Evolutionary conservation across 1,139 yeast species (phyloP).

Genomic region (Lipomyces yarrowii): DNA sequence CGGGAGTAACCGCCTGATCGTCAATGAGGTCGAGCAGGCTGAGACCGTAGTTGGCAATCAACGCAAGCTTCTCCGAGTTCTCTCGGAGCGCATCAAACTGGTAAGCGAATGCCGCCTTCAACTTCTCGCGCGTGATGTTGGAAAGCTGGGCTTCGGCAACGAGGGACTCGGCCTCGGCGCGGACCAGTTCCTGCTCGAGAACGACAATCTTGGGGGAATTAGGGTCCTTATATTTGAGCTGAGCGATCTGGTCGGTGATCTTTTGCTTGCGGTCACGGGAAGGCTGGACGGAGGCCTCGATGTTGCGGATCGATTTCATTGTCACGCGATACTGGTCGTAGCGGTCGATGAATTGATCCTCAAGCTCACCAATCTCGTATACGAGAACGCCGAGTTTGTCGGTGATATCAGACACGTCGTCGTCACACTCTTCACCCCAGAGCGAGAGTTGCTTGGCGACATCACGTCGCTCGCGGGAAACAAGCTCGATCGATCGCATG

Average conservation of each 20-base stretch:
- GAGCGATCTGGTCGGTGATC: conserved; percentile 96
- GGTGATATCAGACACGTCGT: conserved; percentile 94
- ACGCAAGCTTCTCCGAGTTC: conserved; percentile 93
- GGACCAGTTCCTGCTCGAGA: conserved; percentile 95
- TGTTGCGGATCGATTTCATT: conserved; percentile 90
- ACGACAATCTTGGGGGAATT: conserved; percentile 93
- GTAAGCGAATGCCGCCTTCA: conserved; percentile 95
- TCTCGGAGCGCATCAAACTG: conserved; percentile 96
- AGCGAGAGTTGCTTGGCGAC: conserved; percentile 93
- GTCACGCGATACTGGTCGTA: conserved; percentile 98
- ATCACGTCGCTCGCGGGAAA: conserved; percentile 93
- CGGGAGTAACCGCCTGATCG: conserved; percentile 97
- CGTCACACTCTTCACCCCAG: conserved; percentile 99
- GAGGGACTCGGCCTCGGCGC: conserved; percentile 98
- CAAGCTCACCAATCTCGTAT: conserved; percentile 96
- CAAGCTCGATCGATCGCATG: conserved; percentile 89
- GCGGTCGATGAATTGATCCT: conserved; percentile 96
- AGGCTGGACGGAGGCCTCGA: conserved; percentile 97
- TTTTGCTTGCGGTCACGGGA: conserved; percentile 97
- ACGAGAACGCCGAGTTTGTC: conserved; percentile 95
- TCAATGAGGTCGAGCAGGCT: conserved; percentile 93
- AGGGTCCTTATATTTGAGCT: conserved; percentile 97
- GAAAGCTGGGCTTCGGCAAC: conserved; percentile 99
- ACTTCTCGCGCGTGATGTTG: conserved; percentile 95
- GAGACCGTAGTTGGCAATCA: conserved; percentile 98